Evolutionary conservation across 1,284 basidiomycete species (phyloP).

Genomic region (Retiboletus flavoniger): DNA sequence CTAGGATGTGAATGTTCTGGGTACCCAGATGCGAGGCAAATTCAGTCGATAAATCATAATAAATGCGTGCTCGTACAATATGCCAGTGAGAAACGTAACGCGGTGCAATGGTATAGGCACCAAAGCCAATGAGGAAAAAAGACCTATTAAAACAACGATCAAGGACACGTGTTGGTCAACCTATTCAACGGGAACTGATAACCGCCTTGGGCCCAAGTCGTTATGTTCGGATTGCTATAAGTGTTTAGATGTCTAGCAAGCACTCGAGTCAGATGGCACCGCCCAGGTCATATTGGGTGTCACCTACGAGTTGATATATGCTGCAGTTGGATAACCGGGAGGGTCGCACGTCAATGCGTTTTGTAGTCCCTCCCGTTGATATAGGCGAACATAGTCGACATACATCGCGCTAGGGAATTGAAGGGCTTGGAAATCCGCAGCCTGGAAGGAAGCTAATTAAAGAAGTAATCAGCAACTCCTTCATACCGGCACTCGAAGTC

Average conservation of each 20-base stretch:
- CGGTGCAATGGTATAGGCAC: constrained; percentile 20
- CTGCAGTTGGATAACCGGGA: constrained; percentile 55
- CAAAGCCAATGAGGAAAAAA: constrained; percentile 9
- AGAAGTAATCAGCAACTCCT: constrained; percentile 6
- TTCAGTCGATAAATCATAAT: constrained; percentile 31
- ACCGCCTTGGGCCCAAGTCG: constrained; percentile 70
- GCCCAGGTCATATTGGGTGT: constrained; percentile 4
- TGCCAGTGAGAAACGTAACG: constrained; percentile 17
- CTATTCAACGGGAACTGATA: constrained; percentile 69
- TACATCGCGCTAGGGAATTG: constrained; percentile 70
- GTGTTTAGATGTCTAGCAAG: constrained; percentile 58
- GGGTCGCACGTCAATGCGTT: constrained; percentile 66
- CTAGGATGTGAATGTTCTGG: constrained; percentile 21
- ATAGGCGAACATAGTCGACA: constrained; percentile 76
- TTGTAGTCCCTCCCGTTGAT: constrained; percentile 61
- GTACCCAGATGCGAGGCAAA: constrained; percentile 8
- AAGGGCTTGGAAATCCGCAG: constrained; percentile 63
- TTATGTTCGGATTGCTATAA: constrained; percentile 71
- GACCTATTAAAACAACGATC: constrained; percentile 14
- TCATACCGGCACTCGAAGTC: not conserved
- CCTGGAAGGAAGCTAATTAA: constrained; percentile 56
- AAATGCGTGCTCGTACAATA: constrained; percentile 32
- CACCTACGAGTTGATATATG: constrained; percentile 56
- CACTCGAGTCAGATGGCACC: not conserved
- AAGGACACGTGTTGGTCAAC: constrained; percentile 51